Percentiles rank a stretch among this genome's conserved stretches.
Evolutionary conservation across 148 eudicot genomes (phyloP).

Genomic region (Spergularia marina): DNA sequence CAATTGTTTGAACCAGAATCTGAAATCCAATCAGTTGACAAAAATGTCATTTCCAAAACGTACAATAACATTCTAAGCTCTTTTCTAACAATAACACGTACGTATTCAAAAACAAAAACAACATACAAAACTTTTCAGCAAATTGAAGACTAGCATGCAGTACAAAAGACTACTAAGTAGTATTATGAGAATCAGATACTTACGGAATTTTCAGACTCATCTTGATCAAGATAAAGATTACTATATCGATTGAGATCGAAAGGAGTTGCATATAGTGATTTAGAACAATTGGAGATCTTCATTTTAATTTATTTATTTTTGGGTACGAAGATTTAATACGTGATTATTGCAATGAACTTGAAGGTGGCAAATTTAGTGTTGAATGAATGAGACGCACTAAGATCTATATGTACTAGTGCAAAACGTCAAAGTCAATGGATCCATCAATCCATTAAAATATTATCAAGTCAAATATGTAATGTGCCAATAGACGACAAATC

Average conservation of each 20-base stretch:
- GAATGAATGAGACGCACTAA: too few species aligned
- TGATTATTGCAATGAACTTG: too few species aligned
- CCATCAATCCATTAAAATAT: too few species aligned
- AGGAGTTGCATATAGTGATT: not conserved
- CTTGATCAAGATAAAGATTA: constrained; percentile 9
- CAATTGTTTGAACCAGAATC: constrained; percentile 5
- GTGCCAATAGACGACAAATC: too few species aligned
- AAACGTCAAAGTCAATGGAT: too few species aligned
- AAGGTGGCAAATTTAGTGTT: too few species aligned
- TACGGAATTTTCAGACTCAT: constrained; percentile 3
- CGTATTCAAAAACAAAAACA: not conserved
- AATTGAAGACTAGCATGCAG: too few species aligned
- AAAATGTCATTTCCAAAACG: not conserved
- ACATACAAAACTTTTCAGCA: too few species aligned
- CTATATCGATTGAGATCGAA: constrained; percentile 3
- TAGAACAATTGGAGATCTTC: constrained; percentile 4
- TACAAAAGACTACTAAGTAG: not conserved
- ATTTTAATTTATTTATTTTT: not conserved
- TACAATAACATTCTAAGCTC: not conserved
- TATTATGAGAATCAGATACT: not conserved
- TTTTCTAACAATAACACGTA: not conserved
- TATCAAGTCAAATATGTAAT: too few species aligned
- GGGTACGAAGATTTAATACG: too few species aligned
- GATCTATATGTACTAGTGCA: too few species aligned
- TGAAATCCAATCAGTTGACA: not conserved